Base-by-base conservation (phyloP, 352 stramenopile genomes). In the Globisporangium spiculum region DNA sequence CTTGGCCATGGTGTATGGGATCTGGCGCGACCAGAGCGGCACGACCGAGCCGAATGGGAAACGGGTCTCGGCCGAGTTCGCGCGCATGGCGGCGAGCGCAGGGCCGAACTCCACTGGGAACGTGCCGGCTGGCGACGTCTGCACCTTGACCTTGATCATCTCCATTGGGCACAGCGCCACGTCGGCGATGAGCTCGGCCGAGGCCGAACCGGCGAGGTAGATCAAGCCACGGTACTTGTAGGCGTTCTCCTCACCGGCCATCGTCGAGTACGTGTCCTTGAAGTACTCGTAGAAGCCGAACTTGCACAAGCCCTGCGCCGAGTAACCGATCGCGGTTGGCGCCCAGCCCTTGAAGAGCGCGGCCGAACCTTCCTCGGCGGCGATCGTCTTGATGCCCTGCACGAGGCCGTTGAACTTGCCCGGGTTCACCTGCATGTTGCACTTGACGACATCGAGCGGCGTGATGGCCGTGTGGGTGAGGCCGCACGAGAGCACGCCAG, bases 1-100 rank as follows among this genome's bases (percentile, higher is more conserved):
- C 86, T 99, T 99, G 64, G 97, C 95, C 96, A 99, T 99, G 64
- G 98, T 99, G 96, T 99, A 99, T 68, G 98, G 98, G 76, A 98
- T 97, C 81, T 98, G 94, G 53, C 94, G 89, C 57, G 88, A 96
- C 88, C 88, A 96, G 69, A 96, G 77, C 10, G 94, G 94, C 57
- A 96, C 88, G 1, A 98, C 77, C 66, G 88, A 96, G 64, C 93
- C 93, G 75, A 97, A 98, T 14, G 92, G 92, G 79, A 97, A 98
- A 56, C 92, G 88, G 60, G 81, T 94, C 69, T 95, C 89, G 32
- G 81, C 93, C 26, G 91, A 83, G 83, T 94, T 94, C 46, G 83
- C 86, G 61, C 88, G 88, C 90, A 98, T 98, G 64, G 90, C 81
- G 27, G 83, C 83, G 27, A 98, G 72, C 62, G 93, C 94, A 57